These are phyloP conservation scores for Aspergillus phoenicis DNA, from an alignment of 2,329 filamentous ascomycete species.

Conservation along the genomic window DNA sequence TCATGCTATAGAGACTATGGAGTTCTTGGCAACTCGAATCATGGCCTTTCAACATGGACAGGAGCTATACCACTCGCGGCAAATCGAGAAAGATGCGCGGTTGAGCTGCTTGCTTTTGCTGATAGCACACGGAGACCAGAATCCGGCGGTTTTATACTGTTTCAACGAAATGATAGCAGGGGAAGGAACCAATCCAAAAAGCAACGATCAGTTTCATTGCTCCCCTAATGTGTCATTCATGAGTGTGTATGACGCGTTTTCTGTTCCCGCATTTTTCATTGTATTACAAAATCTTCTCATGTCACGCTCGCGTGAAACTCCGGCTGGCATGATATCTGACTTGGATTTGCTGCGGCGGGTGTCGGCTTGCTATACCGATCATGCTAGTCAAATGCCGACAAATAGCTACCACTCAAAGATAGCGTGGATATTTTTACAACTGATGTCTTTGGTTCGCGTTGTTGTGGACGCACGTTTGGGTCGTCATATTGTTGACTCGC, in stretches of 20 bases:
- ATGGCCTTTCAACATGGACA: neutral
- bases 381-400: neutral
- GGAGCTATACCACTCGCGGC: neutral
- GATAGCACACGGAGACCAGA: slow-evolving; percentile 2
- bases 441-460: neutral
- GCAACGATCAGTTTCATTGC: neutral
- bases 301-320: neutral
- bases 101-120: slow-evolving; percentile 7
- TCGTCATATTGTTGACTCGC: neutral
- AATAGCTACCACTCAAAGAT: slow-evolving; percentile 6
- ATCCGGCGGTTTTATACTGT: neutral
- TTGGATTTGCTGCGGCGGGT: slow-evolving; percentile 7
- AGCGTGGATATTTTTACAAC: slow-evolving; percentile 3
- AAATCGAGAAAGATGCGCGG: neutral
- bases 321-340: neutral
- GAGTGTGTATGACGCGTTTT: neutral
- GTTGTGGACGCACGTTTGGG: neutral
- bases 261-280: slow-evolving; percentile 6
- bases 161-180: neutral
- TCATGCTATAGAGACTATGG: neutral
- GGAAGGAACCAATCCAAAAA: neutral
- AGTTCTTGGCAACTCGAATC: slow-evolving; percentile 6
- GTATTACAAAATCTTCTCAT: neutral
- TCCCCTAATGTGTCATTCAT: neutral
- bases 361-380: slow-evolving; percentile 3